These are phyloP conservation scores for Alnus rubra DNA, from an alignment of 306 rosid species.

Conservation along the genomic window DNA sequence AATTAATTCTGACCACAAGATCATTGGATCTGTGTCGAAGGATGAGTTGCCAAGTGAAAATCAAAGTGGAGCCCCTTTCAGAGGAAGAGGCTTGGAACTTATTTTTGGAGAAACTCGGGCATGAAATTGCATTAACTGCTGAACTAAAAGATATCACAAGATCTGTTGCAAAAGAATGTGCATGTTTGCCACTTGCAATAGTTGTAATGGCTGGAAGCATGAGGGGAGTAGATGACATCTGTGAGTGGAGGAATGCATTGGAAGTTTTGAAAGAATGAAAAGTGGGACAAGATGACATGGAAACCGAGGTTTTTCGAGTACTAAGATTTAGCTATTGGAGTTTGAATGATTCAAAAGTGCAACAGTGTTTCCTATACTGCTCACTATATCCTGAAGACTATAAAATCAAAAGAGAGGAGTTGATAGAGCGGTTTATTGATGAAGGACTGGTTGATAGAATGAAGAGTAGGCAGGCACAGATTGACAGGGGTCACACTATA, in stretches of 20 bases:
- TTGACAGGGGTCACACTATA: constrained; percentile 7
- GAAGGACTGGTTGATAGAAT: constrained; percentile 13
- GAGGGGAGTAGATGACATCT: constrained; percentile 19
- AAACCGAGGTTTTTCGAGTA: constrained; percentile 2
- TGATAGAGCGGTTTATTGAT: constrained; percentile 11
- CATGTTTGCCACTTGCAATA: constrained; percentile 14
- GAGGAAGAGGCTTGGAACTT: constrained; percentile 14
- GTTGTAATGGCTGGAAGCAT: neutral
- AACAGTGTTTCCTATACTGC: constrained; percentile 18
- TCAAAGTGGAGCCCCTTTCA: constrained; percentile 18
- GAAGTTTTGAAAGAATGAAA: neutral
- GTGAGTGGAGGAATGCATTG: constrained; percentile 24
- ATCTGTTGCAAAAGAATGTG: constrained; percentile 1
- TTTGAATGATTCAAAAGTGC: constrained; percentile 8
- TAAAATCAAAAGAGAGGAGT: constrained; percentile 10
- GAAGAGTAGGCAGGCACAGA: constrained; percentile 3
- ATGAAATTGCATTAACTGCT: neutral
- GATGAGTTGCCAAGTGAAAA: constrained; percentile 20
- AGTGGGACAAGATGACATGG: constrained; percentile 3
- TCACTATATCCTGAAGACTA: constrained; percentile 9
- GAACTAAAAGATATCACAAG: neutral
- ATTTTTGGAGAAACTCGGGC: constrained; percentile 10
- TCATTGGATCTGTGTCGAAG: constrained; percentile 25
- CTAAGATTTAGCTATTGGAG: constrained; percentile 4
- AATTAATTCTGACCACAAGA: constrained; percentile 30